Base-by-base conservation (phyloP, 179 eudicot species). In the Silene noctiflora region DNA sequence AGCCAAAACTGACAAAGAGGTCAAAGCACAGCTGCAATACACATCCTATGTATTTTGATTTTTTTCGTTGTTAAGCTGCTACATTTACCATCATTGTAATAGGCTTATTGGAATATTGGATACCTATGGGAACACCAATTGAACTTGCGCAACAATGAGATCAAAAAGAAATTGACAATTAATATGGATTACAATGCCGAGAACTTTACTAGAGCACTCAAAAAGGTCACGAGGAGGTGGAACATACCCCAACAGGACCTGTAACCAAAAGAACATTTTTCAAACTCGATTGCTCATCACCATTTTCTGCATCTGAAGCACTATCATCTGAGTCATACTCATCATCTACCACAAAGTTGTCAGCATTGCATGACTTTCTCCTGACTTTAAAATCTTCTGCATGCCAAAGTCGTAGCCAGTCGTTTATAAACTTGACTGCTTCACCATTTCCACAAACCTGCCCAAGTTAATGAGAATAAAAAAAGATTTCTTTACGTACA, bases 211-310 rank as follows among this genome's bases (percentile, higher is more conserved):
- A 51, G 60, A 33, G 72, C 69, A 60, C 59, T 71, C 0, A 55
- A 73, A 53, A 24, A 27, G 12, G 8, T 35, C 68, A 56, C 9
- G 22, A 56, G 61, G 60, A n/a, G 27, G 33, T n/a, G 29, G 33
- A 77, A 76, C 75, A 85, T 90, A 93, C 99, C 98, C 99, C 99
- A 87, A 95, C 96, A 70, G 99, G 97, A 76, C 99, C 99, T 11
- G 88, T 87, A 60, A 95, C 87, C 76, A 95, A 81, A 65, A 95
- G 96, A 84, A 93, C 98, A 81, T 95, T 95, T 85, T 93, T 89
- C 83, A 93, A 76, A 70, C 76, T 76, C 76, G 81, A 74, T 78
- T 76, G 87, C 78, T 81, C 94, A 77, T 81, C 83, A 21, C 42
- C 70, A 77, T 80, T 74, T 69, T 89, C 89, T 33, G 78, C 75